phyloP scores from a whole-genome alignment of 2,329 filamentous ascomycete species.

The Apiospora aurea region DNA sequence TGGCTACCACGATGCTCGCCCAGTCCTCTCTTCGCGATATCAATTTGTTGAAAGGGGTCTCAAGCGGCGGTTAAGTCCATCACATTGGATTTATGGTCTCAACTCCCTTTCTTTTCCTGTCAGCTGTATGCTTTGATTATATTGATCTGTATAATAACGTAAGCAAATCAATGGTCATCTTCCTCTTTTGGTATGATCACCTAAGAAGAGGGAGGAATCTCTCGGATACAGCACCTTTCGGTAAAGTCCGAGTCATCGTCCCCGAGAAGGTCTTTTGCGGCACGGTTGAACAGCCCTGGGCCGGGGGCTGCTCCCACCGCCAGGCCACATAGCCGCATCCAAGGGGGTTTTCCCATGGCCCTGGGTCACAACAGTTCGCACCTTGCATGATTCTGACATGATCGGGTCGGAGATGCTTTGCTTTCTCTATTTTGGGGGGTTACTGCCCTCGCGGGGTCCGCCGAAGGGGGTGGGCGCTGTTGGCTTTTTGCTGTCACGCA shows the following conservation, averaged over 20 bases:
- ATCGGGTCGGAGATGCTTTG: background rate
- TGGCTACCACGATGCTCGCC: background rate
- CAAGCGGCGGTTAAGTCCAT: background rate
- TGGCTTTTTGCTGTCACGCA: background rate
- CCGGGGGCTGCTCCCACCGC: background rate
- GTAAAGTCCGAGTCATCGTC: background rate
- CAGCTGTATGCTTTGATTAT: background rate
- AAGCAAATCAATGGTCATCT: background rate
- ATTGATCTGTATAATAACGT: background rate
- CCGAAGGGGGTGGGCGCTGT: background rate
- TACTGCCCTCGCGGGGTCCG: background rate
- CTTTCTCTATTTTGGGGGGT: background rate
- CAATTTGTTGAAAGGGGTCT: background rate
- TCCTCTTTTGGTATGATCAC: background rate
- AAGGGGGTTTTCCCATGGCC: background rate
- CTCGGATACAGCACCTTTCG: background rate
- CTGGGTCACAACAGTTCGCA: background rate
- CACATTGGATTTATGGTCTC: background rate
- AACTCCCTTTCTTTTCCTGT: background rate
- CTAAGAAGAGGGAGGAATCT: background rate
- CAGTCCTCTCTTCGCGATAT: background rate
- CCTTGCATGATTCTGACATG: background rate
- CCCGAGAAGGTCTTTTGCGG: background rate
- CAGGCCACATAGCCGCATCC: background rate
- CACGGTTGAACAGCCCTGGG: background rate